Percentiles rank a stretch among this genome's conserved stretches.
Conservation (phyloP, 2,329 filamentous ascomycete genomes). For the Pseudogymnoascus sp. region DNA sequence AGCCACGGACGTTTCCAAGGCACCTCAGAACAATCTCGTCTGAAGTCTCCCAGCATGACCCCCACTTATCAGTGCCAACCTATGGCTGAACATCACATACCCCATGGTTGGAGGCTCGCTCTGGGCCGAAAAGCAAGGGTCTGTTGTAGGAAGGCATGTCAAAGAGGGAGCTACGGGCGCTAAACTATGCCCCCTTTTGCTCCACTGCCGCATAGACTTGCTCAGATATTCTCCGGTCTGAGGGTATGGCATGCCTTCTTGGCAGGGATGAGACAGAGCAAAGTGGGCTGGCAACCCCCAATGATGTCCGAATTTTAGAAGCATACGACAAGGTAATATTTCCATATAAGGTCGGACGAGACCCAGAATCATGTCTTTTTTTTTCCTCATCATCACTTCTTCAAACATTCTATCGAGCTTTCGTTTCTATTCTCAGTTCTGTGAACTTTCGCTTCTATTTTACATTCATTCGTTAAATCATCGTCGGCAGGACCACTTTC, state of each 20-base stretch:
- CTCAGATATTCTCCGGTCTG: background rate
- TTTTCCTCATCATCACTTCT: conserved; percentile 16
- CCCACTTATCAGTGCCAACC: background rate
- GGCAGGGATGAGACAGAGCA: background rate
- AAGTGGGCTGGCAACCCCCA: background rate
- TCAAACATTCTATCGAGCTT: conserved; percentile 15
- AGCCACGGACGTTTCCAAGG: background rate
- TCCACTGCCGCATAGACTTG: background rate
- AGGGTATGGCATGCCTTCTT: background rate
- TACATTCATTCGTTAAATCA: conserved; percentile 21
- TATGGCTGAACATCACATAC: background rate
- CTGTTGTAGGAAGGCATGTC: background rate
- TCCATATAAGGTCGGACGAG: conserved; percentile 8
- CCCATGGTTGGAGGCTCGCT: background rate
- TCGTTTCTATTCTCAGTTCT: conserved; percentile 26
- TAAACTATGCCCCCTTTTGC: background rate
- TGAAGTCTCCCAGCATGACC: background rate
- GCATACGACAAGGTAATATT: background rate
- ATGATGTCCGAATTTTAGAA: background rate
- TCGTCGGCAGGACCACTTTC: conserved; percentile 19
- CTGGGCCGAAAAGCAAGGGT: background rate
- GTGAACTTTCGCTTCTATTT: conserved; percentile 25
- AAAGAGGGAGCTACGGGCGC: conserved; percentile 8
- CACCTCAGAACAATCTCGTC: conserved; percentile 1
- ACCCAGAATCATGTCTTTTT: conserved; percentile 12